Conservation (phyloP, 257 asterid genomes). For the Solanum chiquidenum region DNA sequence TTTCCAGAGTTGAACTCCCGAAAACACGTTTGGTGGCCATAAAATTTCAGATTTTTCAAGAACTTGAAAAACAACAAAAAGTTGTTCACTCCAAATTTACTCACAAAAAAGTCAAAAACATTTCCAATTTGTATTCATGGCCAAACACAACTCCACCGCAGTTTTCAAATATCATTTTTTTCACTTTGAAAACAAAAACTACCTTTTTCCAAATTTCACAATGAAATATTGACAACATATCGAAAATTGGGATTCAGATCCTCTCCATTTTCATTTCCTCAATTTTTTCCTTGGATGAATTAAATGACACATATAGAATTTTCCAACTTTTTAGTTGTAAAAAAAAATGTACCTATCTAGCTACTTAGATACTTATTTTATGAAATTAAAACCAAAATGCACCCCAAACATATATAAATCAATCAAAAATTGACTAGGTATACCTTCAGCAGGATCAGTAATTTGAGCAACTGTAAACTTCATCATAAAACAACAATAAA, state of each 20-base stretch:
- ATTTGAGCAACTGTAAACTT: not conserved
- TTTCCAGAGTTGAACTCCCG: not conserved
- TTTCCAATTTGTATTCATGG: too few species aligned
- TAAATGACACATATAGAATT: not conserved
- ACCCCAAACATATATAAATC: not conserved
- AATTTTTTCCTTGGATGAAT: not conserved
- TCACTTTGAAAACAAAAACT: not conserved
- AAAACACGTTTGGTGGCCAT: not conserved
- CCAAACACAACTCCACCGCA: not conserved
- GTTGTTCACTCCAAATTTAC: not conserved
- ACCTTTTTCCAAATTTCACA: not conserved
- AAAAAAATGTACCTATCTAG: not conserved
- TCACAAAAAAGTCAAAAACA: not conserved
- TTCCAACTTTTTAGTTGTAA: not conserved
- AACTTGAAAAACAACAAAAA: not conserved
- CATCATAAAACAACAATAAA: conserved; percentile 2
- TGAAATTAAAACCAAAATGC: not conserved
- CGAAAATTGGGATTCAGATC: not conserved
- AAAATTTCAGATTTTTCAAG: not conserved
- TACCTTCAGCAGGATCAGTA: conserved; percentile 21
- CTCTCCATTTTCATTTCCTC: not conserved
- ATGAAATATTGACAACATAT: not conserved
- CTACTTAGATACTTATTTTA: not conserved
- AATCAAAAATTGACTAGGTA: not conserved
- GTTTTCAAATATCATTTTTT: not conserved